A percentile compares a stretch with the other conserved stretches of the same genome.
Evolutionary conservation across 1,139 yeast genomes (phyloP).

Genomic region (Trichomonascaceae sp.): DNA sequence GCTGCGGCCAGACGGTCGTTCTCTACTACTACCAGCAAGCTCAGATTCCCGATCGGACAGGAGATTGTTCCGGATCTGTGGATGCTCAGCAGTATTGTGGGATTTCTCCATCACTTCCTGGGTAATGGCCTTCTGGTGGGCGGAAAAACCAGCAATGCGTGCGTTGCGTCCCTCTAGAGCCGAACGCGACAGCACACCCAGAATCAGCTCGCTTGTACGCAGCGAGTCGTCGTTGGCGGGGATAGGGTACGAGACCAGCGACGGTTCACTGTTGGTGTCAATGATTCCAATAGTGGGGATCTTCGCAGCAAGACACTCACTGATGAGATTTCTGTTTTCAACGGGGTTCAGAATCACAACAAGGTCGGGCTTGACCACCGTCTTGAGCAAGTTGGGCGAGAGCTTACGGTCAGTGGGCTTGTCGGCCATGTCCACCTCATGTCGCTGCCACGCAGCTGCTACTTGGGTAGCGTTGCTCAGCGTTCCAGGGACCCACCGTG

Average conservation of each 20-base stretch:
- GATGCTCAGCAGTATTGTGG: conserved; percentile 2
- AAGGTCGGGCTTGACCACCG: conserved; percentile 67
- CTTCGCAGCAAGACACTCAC: conserved; percentile 70
- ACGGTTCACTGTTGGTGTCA: conserved; percentile 89
- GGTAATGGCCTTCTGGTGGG: conserved; percentile 1
- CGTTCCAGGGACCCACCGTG: conserved; percentile 93
- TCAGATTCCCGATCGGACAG: too few relatives aligned
- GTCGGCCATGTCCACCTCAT: conserved; percentile 58
- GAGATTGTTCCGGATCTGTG: too few relatives aligned
- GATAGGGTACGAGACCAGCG: conserved; percentile 79
- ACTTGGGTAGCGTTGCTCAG: conserved; percentile 75
- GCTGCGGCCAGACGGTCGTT: too few relatives aligned
- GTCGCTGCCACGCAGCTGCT: conserved; percentile 41
- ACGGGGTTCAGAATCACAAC: conserved; percentile 79
- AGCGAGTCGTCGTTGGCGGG: conserved; percentile 95
- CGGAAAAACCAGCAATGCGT: conserved; percentile 28
- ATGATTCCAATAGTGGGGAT: conserved; percentile 90
- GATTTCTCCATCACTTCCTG: conserved; percentile 2
- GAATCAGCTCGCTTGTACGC: conserved; percentile 63
- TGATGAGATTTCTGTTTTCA: conserved; percentile 69
- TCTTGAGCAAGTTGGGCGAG: conserved; percentile 24
- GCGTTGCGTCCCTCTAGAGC: conserved; percentile 63
- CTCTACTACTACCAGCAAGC: too few relatives aligned
- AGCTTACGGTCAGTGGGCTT: conserved; percentile 46
- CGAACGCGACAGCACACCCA: conserved; percentile 75